These are phyloP conservation scores for Pilasporangium apinafurcum DNA, from an alignment of 352 stramenopile genomes.

Conservation along the genomic window DNA sequence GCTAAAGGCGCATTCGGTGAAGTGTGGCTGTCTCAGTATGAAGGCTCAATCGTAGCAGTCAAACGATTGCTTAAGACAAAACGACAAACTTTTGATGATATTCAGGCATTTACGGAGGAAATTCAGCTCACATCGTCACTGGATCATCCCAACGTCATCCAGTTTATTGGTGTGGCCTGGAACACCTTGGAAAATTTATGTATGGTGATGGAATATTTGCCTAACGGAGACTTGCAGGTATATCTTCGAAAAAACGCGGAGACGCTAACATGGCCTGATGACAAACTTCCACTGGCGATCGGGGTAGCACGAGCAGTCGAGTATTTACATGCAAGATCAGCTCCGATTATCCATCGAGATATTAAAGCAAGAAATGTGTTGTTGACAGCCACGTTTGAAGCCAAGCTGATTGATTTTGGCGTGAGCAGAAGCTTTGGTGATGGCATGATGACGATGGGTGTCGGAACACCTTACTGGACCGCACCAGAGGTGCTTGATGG, in stretches of 20 bases:
- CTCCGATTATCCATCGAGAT: conserved; percentile 40
- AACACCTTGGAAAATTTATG: conserved; percentile 42
- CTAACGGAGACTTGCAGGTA: conserved; percentile 30
- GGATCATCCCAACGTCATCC: conserved; percentile 40
- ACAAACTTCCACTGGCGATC: conserved; percentile 45
- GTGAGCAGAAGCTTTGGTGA: conserved; percentile 19
- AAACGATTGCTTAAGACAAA: conserved; percentile 40
- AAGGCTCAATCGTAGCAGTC: conserved; percentile 28
- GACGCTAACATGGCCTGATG: conserved; percentile 22
- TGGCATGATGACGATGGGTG: conserved; percentile 11
- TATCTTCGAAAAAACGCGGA: conserved; percentile 20
- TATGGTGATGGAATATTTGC: conserved; percentile 48
- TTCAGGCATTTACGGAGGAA: conserved; percentile 32
- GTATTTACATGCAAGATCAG: conserved; percentile 33
- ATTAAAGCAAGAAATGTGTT: conserved; percentile 51
- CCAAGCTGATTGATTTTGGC: conserved; percentile 44
- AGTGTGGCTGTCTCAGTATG: conserved; percentile 39
- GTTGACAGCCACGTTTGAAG: conserved; percentile 29
- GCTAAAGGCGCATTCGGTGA: conserved; percentile 45
- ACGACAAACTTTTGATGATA: conserved; percentile 25
- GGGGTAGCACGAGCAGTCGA: conserved; percentile 30
- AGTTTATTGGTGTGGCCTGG: conserved; percentile 44
- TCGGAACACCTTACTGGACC: conserved; percentile 30
- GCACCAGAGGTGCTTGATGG: conserved; percentile 41
- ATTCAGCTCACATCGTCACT: conserved; percentile 32